These are phyloP conservation scores for Lactarius akahatsu DNA, from an alignment of 768 basidiomycete species.

Conservation along the genomic window DNA sequence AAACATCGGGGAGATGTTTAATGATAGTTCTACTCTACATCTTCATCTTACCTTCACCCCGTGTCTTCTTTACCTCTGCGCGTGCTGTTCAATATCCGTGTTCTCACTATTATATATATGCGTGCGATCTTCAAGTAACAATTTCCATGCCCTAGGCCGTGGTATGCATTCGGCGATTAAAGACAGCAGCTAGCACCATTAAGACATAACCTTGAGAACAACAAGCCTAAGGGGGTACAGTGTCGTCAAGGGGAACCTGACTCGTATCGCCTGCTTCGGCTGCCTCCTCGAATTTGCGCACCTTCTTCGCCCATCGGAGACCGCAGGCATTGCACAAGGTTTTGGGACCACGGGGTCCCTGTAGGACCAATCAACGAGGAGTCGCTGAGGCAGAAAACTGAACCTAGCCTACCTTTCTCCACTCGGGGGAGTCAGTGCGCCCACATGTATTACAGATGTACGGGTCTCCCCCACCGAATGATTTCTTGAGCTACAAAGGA, in stretches of 20 bases:
- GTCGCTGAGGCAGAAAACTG: not conserved
- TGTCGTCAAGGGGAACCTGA: constrained; percentile 27
- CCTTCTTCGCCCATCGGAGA: constrained; percentile 85
- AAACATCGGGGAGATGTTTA: constrained; percentile 29
- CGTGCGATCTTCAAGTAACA: constrained; percentile 12
- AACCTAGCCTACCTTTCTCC: constrained; percentile 67
- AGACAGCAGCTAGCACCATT: not conserved
- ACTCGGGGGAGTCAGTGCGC: constrained; percentile 94
- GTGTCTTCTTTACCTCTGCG: constrained; percentile 27
- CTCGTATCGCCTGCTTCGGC: constrained; percentile 32
- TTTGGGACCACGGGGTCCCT: constrained; percentile 94
- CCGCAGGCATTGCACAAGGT: constrained; percentile 98
- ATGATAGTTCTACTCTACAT: constrained; percentile 26
- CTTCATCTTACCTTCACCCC: constrained; percentile 27
- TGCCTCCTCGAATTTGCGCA: constrained; percentile 46
- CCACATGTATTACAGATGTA: constrained; percentile 93
- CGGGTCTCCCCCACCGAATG: constrained; percentile 52
- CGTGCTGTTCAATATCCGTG: constrained; percentile 29
- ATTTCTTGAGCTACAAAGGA: constrained; percentile 37
- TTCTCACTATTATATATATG: constrained; percentile 6
- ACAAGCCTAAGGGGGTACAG: constrained; percentile 25
- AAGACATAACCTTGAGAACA: not conserved
- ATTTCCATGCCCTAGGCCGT: not conserved
- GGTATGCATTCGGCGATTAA: not conserved
- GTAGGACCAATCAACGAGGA: constrained; percentile 3